Percentiles rank a stretch among this genome's conserved stretches.
Conservation (phyloP, 2,329 filamentous ascomycete species). For the Paramyrothecium roridum region DNA sequence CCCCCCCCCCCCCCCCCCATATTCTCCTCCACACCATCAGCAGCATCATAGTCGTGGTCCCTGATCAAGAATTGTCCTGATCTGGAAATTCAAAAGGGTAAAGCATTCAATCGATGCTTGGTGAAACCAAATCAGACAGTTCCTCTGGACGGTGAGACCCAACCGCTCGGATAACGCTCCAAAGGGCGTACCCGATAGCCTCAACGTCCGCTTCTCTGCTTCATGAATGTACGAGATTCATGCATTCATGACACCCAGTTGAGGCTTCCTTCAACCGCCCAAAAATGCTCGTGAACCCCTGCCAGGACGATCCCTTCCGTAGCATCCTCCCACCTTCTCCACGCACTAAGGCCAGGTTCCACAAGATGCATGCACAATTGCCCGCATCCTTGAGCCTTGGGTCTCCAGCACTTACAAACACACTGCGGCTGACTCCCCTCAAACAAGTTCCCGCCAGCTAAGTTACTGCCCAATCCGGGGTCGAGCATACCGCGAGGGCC, state of each 20-base stretch:
- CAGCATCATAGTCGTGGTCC: neutral
- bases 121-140: neutral
- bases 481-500: neutral
- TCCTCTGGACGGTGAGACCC: neutral
- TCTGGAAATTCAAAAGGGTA: neutral
- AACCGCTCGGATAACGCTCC: neutral
- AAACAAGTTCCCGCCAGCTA: neutral
- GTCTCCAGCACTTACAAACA: neutral
- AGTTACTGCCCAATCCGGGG: neutral
- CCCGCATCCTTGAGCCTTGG: neutral
- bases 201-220: neutral
- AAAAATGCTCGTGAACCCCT: neutral
- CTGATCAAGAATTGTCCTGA: neutral
- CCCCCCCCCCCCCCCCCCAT: no score
- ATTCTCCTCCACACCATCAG: neutral
- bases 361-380: neutral
- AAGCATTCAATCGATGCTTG: neutral
- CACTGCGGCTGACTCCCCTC: neutral
- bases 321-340: neutral
- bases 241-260: no score
- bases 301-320: constrained; percentile 1
- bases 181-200: neutral
- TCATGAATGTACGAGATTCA: no score
- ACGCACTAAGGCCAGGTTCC: neutral
- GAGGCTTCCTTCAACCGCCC: no score